phyloP scores from a whole-genome alignment of 352 stramenopile genomes.

The Phytophthora cactorum region DNA sequence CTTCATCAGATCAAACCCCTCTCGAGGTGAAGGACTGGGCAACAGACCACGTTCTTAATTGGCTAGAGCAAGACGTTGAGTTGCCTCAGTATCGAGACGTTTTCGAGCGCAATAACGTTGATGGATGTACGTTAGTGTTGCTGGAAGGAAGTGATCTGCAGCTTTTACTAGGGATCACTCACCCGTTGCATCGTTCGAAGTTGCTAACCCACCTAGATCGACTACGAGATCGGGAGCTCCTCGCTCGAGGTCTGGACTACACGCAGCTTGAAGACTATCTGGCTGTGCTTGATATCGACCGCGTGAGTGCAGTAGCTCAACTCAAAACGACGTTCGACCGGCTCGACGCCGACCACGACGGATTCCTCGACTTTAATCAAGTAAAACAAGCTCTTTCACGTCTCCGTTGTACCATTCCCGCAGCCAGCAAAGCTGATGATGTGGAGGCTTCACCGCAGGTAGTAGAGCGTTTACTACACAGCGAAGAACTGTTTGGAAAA shows the following conservation, averaged over 20 bases:
- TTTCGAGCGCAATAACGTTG: conserved; percentile 61
- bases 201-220: conserved; percentile 67
- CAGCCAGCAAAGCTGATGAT: not conserved
- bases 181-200: conserved; percentile 64
- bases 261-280: conserved; percentile 79
- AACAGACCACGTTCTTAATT: conserved; percentile 52
- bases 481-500: conserved; percentile 32
- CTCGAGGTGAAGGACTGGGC: conserved; percentile 63
- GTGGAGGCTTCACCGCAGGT: conserved; percentile 34
- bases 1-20: conserved; percentile 14
- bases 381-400: conserved; percentile 48
- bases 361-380: conserved; percentile 58
- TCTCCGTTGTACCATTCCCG: conserved; percentile 37
- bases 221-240: conserved; percentile 62
- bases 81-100: conserved; percentile 57
- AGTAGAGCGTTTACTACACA: conserved; percentile 47
- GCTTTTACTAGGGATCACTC: conserved; percentile 60
- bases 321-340: conserved; percentile 78
- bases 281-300: conserved; percentile 70
- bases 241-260: conserved; percentile 69
- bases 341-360: conserved; percentile 65
- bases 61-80: conserved; percentile 56
- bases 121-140: conserved; percentile 71
- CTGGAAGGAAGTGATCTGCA: conserved; percentile 69
- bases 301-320: conserved; percentile 63